A percentile compares a stretch with the other conserved stretches of the same genome.
phyloP scores from a whole-genome alignment of 352 stramenopile species.

The Phytophthora nicotianae region DNA sequence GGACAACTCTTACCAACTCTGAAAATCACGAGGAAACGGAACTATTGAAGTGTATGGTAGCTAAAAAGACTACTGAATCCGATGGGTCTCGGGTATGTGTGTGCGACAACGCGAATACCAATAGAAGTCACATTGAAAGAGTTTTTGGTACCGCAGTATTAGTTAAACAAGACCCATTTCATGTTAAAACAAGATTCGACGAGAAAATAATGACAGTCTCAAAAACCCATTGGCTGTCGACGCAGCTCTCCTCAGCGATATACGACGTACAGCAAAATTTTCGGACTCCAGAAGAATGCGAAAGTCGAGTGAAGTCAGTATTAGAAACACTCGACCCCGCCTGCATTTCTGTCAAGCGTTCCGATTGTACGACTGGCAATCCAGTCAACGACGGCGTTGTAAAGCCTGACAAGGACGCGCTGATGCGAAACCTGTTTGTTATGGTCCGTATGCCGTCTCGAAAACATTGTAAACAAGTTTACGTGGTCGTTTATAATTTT shows the following conservation, averaged over 20 bases:
- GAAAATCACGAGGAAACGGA: too few relatives aligned
- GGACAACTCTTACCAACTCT: too few relatives aligned
- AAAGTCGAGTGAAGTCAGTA: not conserved
- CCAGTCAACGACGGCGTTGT: not conserved
- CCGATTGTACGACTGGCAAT: not conserved
- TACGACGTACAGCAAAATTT: not conserved
- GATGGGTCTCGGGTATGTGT: too few relatives aligned
- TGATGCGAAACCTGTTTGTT: not conserved
- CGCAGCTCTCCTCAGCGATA: not conserved
- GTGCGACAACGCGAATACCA: too few relatives aligned
- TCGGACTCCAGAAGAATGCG: not conserved
- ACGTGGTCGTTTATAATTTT: not conserved
- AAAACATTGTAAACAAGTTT: not conserved
- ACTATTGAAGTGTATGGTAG: too few relatives aligned
- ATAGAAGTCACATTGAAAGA: not conserved
- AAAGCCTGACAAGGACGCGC: not conserved
- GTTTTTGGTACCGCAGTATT: not conserved
- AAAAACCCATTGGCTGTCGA: not conserved
- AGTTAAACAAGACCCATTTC: not conserved
- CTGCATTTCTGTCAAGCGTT: not conserved
- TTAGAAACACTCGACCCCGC: not conserved
- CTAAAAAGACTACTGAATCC: too few relatives aligned
- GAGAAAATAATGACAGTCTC: not conserved
- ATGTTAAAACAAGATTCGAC: not conserved
- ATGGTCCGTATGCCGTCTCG: not conserved